Conservation (phyloP, 345 rosid genomes). For the Balakata baccata region DNA sequence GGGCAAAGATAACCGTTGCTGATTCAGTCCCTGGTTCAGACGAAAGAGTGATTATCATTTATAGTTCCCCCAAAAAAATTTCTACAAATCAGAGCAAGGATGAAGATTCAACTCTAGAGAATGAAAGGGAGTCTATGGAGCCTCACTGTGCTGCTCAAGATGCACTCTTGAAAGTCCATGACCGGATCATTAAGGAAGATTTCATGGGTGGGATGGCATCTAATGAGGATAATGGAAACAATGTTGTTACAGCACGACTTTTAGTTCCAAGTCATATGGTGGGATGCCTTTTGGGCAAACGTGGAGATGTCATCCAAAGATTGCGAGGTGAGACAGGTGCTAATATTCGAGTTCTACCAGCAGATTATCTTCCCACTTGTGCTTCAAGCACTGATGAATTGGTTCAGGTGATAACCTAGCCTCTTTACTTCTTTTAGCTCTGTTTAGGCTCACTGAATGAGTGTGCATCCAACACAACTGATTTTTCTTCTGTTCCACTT, state of each 20-base stretch:
- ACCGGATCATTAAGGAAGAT: conserved; percentile 48
- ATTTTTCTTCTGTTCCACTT: neutral
- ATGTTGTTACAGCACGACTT: conserved; percentile 40
- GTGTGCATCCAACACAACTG: neutral
- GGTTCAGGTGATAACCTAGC: conserved; percentile 44
- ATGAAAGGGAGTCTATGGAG: conserved; percentile 28
- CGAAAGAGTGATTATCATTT: conserved; percentile 55
- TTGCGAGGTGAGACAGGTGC: conserved; percentile 57
- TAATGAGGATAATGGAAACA: conserved; percentile 39
- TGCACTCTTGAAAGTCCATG: conserved; percentile 58
- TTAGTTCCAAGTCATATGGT: conserved; percentile 58
- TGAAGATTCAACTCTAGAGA: conserved; percentile 29
- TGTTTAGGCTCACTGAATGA: no score
- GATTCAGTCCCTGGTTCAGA: conserved; percentile 56
- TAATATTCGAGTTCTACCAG: conserved; percentile 50
- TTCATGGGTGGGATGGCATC: conserved; percentile 39
- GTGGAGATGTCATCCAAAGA: conserved; percentile 56
- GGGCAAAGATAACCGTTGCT: conserved; percentile 49
- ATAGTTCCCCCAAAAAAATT: conserved; percentile 38
- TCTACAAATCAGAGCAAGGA: conserved; percentile 20
- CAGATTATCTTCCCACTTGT: conserved; percentile 49
- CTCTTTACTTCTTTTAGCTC: neutral
- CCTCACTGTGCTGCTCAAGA: conserved; percentile 60
- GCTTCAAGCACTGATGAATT: conserved; percentile 55
- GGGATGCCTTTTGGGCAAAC: conserved; percentile 56